Evolutionary conservation across 257 asterid species (phyloP), one percentile per base, ranked within the genome.

Genomic region (Fraxinus quadrangulata): DNA sequence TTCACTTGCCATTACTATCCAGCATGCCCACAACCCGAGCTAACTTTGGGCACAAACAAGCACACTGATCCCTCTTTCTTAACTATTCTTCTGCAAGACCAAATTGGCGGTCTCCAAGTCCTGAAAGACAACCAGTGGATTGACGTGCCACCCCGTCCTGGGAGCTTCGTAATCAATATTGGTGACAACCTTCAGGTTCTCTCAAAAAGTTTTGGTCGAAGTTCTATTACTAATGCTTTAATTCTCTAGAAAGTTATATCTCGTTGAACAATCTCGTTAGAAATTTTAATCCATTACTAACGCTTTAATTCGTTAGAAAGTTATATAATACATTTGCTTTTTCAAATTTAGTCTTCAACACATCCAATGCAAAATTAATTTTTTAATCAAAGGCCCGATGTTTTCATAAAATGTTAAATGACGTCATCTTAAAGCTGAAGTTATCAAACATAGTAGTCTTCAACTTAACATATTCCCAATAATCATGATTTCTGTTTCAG

Each of bases 51-150:
- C 21, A 28, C 74, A 0, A 72, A 63, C 9, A 40, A 8, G 19
- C 92, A 90, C 67, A 70, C 90, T 0, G 91, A 88, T 84, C 70
- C 71, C 45, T 78, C 81, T 40, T 90, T 90, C 56, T 5, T 88
- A 24, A 86, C 87, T 6, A 78, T 88, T 59, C 76, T 88, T 6
- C 70, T 85, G 8, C 89, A 85, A 72, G 92, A 88, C 75, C 77
- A 80, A 37, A 17, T 82, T 0, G 90, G 89, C 1, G 90, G 90
- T 65, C 88, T 89, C 45, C 94, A 89, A 85, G 83, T 89, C 40
- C 81, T 74, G 0, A 86, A 83, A 61, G 59, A 80, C 47, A 33
- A 73, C 69, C 81, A 83, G 6, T 89, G 90, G 92, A 74, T 88
- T 16, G 84, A 86, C 79, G 90, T 87, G 51, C 82, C 88, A 70